Base-by-base conservation (phyloP, 768 basidiomycete genomes). In the Boletus sp. region DNA sequence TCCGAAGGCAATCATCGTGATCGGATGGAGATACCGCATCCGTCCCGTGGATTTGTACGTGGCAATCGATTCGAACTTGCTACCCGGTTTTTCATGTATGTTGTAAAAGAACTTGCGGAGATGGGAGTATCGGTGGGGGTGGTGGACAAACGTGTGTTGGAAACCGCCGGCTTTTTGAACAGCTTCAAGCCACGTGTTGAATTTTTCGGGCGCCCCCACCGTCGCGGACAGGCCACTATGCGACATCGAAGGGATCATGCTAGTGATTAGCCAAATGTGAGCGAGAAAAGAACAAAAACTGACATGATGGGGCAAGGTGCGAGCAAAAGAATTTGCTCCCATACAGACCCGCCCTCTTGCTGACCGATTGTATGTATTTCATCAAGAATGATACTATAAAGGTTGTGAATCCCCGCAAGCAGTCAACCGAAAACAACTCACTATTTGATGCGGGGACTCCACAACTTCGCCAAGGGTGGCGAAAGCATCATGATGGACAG, bases 251-350 rank as follows among this genome's bases (percentile, higher is more conserved):
- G 1, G 30, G 12, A 42, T 44, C 17, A 45, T 20, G n/a, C 18
- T 6, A 48, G 18, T 35, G 9, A n/a, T 39, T 35, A 50, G 30
- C n/a, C 12, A 39, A 18, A 54, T 10, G 20, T 5, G 14, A 3
- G 37, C 2, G n/a, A 39, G 7, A 8, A 49, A 48, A 41, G 28
- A 2, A n/a, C 36, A 58, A 28, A 48, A 45, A 72, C 81, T 39
- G 39, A 87, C 86, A 90, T 88, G 58, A 90, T 77, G 1, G 87
- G 87, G 60, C 86, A 87, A 18, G 86, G 85, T 9, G 86, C 82
- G 14, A 90, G 71, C 6, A 90, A 69, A 8, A 90, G 73, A n/a
- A 88, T 84, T 63, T 89, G 84, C 61, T 89, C 87, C 87, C 87
- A 89, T 2, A 87, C 82, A 1, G 83, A 75, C 2, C 88, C 88